These are phyloP conservation scores for Suillus hirtellus DNA, from an alignment of 768 basidiomycete species.

Conservation along the genomic window DNA sequence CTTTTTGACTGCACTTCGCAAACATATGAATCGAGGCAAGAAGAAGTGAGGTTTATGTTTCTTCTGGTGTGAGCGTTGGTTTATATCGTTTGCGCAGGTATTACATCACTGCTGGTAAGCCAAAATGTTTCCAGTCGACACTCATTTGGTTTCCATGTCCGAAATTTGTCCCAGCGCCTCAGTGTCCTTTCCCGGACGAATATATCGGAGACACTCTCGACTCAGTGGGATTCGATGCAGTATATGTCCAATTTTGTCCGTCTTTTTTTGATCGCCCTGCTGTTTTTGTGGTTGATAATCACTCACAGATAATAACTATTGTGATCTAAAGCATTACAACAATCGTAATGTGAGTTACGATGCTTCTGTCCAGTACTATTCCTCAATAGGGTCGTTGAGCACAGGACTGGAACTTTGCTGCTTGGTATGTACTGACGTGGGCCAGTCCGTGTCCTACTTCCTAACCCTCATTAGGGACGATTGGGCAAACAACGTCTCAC, in stretches of 20 bases:
- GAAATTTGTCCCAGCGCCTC: slow-evolving; percentile 29
- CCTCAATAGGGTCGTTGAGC: neutral
- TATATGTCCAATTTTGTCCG: slow-evolving; percentile 52
- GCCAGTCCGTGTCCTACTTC: slow-evolving; percentile 14
- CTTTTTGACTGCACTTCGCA: slow-evolving; percentile 30
- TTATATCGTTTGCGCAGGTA: slow-evolving; percentile 29
- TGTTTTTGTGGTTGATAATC: slow-evolving; percentile 17
- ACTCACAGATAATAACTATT: slow-evolving; percentile 6
- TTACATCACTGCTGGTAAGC: slow-evolving; percentile 43
- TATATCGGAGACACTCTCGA: slow-evolving; percentile 44
- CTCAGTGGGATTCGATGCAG: slow-evolving; percentile 45
- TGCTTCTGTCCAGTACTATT: neutral
- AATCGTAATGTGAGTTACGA: slow-evolving; percentile 9
- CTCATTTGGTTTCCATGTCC: neutral
- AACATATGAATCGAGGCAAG: slow-evolving; percentile 29
- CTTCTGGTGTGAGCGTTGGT: slow-evolving; percentile 2
- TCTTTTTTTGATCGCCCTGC: neutral
- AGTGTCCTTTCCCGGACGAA: slow-evolving; percentile 51
- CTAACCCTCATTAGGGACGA: slow-evolving; percentile 38
- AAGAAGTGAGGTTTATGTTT: slow-evolving; percentile 21
- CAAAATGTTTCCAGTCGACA: neutral
- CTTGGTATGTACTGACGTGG: slow-evolving; percentile 24
- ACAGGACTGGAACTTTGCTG: slow-evolving; percentile 44
- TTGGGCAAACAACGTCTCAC: slow-evolving; percentile 37
- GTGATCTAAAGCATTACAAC: neutral